Conservation (phyloP, 176 grass and related monocot species). For the Neostapfia colusana region DNA sequence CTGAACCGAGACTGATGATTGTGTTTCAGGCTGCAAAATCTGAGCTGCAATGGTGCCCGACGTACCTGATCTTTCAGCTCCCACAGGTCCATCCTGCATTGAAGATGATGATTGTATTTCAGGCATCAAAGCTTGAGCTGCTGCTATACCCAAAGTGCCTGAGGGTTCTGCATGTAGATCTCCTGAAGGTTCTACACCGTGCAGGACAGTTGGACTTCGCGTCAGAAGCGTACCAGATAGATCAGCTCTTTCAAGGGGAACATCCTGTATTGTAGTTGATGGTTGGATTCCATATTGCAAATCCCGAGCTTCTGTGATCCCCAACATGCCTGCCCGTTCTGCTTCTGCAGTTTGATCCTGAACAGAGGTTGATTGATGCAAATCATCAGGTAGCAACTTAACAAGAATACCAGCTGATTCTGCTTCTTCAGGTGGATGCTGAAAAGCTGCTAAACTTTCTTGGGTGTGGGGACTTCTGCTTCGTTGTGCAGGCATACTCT, state of each 20-base stretch:
- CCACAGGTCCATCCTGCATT: constrained; percentile 34
- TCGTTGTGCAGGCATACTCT: constrained; percentile 7
- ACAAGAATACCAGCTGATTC: background rate
- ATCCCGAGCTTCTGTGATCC: background rate
- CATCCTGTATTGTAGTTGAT: constrained; percentile 5
- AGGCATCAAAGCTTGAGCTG: background rate
- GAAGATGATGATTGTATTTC: constrained; percentile 28
- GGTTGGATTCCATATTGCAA: constrained; percentile 17
- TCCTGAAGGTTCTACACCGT: background rate
- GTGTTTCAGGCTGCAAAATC: constrained; percentile 31
- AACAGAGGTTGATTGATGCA: constrained; percentile 36
- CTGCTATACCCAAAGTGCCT: background rate
- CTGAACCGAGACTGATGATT: constrained; percentile 24
- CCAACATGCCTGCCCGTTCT: constrained; percentile 6
- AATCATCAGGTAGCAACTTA: background rate
- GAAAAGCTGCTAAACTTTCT: constrained; percentile 24
- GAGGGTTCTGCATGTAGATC: constrained; percentile 8
- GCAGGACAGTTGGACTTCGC: background rate
- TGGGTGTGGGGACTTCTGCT: background rate
- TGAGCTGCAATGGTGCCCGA: constrained; percentile 6
- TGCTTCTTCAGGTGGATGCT: constrained; percentile 9
- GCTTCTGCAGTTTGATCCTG: constrained; percentile 25
- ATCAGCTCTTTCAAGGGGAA: constrained; percentile 14
- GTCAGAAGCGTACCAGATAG: constrained; percentile 7
- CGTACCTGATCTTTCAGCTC: constrained; percentile 13